Evolutionary conservation across 2,329 filamentous ascomycete species (phyloP).

Genomic region (Iodosphaeria phyllophila): DNA sequence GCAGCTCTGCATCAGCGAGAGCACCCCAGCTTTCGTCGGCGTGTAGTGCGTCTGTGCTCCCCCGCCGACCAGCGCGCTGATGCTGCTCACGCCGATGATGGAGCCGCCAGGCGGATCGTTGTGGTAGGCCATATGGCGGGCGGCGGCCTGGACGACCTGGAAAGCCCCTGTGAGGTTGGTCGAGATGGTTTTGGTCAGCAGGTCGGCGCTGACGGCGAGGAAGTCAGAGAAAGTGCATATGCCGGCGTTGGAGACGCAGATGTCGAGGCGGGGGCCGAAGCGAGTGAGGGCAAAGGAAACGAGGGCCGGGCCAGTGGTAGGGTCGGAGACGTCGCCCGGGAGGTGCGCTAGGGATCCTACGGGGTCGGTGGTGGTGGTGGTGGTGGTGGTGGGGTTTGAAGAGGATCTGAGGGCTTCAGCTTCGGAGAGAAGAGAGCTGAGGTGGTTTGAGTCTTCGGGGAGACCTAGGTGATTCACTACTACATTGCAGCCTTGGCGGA

Average conservation of each 20-base stretch:
- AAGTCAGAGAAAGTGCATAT: conserved; percentile 82
- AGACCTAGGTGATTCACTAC: conserved; percentile 64
- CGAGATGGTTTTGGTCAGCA: conserved; percentile 52
- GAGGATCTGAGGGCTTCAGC: conserved; percentile 24
- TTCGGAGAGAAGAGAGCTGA: conserved; percentile 32
- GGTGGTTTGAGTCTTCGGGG: conserved; percentile 27
- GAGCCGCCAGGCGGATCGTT: conserved; percentile 51
- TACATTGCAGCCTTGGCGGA: conserved; percentile 60
- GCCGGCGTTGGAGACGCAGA: conserved; percentile 80
- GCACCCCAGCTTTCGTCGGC: conserved; percentile 68
- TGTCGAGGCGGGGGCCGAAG: conserved; percentile 42
- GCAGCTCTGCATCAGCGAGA: conserved; percentile 67
- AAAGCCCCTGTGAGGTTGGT: conserved; percentile 84
- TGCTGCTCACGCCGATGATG: conserved; percentile 61
- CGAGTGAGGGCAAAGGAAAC: conserved; percentile 44
- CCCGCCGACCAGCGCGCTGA: conserved; percentile 60
- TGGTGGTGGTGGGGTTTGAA: conserved; percentile 18
- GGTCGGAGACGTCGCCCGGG: conserved; percentile 58
- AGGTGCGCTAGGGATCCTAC: conserved; percentile 41
- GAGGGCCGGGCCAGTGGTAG: conserved; percentile 49
- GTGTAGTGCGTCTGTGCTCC: conserved; percentile 72
- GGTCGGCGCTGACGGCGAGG: conserved; percentile 49
- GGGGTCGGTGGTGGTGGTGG: not conserved
- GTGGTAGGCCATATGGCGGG: conserved; percentile 53
- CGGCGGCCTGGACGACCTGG: conserved; percentile 70